Conservation (phyloP, 441 rosid genomes). For the Macaranga tanarius region DNA sequence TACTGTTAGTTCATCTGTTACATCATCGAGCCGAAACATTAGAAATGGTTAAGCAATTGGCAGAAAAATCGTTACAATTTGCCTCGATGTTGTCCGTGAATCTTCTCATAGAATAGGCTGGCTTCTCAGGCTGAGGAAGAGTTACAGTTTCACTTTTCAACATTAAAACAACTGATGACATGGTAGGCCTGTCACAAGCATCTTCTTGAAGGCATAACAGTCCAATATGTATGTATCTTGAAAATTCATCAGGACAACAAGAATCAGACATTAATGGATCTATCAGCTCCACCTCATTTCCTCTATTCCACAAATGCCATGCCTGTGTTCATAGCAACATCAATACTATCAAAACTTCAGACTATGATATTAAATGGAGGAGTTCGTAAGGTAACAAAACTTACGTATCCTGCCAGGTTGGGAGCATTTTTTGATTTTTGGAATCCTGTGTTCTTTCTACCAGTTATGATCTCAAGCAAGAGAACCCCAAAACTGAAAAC, state of each 20-base stretch:
- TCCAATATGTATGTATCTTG: conserved; percentile 32
- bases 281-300: conserved; percentile 35
- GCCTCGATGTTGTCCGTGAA: neutral
- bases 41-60: conserved; percentile 15
- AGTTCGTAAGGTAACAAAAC: neutral
- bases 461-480: conserved; percentile 44
- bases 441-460: conserved; percentile 32
- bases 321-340: conserved; percentile 29
- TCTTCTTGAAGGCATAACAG: conserved; percentile 43
- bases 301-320: conserved; percentile 39
- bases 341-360: no score
- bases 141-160: conserved; percentile 28
- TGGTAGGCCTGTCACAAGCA: conserved; percentile 40
- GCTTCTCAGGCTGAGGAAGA: conserved; percentile 29
- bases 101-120: conserved; percentile 33
- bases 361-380: neutral
- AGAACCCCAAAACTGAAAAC: conserved; percentile 51
- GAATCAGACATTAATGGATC: conserved; percentile 31
- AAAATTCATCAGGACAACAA: conserved; percentile 29
- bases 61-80: conserved; percentile 1
- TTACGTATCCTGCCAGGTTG: conserved; percentile 34
- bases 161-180: conserved; percentile 36
- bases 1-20: neutral
- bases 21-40: conserved; percentile 27
- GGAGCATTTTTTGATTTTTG: conserved; percentile 20